Percentiles rank a stretch among this genome's conserved stretches.
These are phyloP conservation scores for Saturnispora diversa DNA, from an alignment of 805 yeast genomes.

Conservation along the genomic window DNA sequence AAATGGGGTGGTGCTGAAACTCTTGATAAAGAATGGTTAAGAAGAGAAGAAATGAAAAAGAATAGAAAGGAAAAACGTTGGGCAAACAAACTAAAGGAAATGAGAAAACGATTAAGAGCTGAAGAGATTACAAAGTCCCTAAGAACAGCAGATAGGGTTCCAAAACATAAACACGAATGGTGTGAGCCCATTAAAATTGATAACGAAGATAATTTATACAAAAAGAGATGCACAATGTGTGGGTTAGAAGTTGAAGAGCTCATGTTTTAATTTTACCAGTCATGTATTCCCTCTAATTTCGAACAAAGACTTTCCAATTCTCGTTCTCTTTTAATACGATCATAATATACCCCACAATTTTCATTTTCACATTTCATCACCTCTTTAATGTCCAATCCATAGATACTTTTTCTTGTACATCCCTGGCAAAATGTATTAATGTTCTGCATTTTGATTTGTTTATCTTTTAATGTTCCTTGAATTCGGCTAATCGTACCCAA, in stretches of 20 bases:
- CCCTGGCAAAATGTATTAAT: slow-evolving; percentile 18
- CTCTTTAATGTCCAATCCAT: slow-evolving; percentile 14
- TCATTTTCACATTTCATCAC: slow-evolving; percentile 45
- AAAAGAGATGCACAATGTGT: slow-evolving; percentile 66
- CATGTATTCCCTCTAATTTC: slow-evolving; percentile 15
- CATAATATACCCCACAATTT: slow-evolving; percentile 58
- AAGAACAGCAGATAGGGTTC: slow-evolving; percentile 42
- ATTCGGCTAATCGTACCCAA: slow-evolving; percentile 30
- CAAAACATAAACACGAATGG: slow-evolving; percentile 71
- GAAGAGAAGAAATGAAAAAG: slow-evolving; percentile 65
- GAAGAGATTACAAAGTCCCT: slow-evolving; percentile 73
- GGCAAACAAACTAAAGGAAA: slow-evolving; percentile 68
- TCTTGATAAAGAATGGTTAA: slow-evolving; percentile 85
- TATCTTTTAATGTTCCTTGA: slow-evolving; percentile 21
- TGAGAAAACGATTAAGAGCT: slow-evolving; percentile 88
- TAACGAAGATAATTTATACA: slow-evolving; percentile 30
- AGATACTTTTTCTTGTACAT: slow-evolving; percentile 34
- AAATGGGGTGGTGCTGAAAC: slow-evolving; percentile 93
- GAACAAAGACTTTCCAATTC: slow-evolving; percentile 16
- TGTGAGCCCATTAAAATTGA: slow-evolving; percentile 38
- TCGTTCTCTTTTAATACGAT: slow-evolving; percentile 37
- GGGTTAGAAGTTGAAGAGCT: slow-evolving; percentile 81
- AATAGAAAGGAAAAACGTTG: slow-evolving; percentile 72
- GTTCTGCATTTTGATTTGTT: slow-evolving; percentile 25
- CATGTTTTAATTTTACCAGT: slow-evolving; percentile 23